Conservation (phyloP, 1,284 basidiomycete genomes). For the Neonothopanus nambi region DNA sequence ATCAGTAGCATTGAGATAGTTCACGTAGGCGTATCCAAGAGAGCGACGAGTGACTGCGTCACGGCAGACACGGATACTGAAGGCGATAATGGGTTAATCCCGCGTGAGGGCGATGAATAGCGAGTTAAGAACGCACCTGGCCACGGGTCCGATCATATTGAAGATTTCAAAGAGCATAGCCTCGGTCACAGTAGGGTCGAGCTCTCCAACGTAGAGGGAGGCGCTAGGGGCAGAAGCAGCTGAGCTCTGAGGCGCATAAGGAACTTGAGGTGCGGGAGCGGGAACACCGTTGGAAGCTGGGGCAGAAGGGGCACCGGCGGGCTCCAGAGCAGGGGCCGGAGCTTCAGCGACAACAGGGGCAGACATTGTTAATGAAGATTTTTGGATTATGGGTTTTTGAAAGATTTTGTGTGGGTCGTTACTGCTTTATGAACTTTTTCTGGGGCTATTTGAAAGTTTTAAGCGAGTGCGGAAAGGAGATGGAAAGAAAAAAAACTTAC, state of each 20-base stretch:
- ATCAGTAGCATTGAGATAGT: conserved; percentile 95
- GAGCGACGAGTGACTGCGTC: conserved; percentile 99
- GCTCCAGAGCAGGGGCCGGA: conserved; percentile 31
- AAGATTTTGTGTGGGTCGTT: conserved; percentile 67
- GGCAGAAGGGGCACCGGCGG: conserved; percentile 44
- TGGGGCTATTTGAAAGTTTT: conserved; percentile 42
- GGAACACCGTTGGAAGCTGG: conserved; percentile 51
- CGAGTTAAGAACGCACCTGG: conserved; percentile 59
- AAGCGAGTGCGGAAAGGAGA: conserved; percentile 19
- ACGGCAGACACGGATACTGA: conserved; percentile 97
- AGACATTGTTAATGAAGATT: conserved; percentile 56
- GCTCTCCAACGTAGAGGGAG: conserved; percentile 98
- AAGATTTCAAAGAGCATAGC: conserved; percentile 99
- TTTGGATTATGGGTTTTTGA: conserved; percentile 35
- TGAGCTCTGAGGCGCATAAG: conserved; percentile 41
- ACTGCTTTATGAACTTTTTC: conserved; percentile 85
- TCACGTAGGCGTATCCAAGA: conserved; percentile 99
- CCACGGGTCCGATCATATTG: conserved; percentile 99
- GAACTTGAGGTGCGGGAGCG: conserved; percentile 32
- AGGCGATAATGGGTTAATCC: conserved; percentile 12
- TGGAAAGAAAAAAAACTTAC: conserved; percentile 36
- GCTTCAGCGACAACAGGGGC: conserved; percentile 47
- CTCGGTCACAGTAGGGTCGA: conserved; percentile 97
- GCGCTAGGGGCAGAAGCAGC: conserved; percentile 76
- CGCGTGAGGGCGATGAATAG: background rate